Evolutionary conservation across 306 rosid species (phyloP), one percentile per base, ranked within the genome.

Genomic region (Morella rubra): DNA sequence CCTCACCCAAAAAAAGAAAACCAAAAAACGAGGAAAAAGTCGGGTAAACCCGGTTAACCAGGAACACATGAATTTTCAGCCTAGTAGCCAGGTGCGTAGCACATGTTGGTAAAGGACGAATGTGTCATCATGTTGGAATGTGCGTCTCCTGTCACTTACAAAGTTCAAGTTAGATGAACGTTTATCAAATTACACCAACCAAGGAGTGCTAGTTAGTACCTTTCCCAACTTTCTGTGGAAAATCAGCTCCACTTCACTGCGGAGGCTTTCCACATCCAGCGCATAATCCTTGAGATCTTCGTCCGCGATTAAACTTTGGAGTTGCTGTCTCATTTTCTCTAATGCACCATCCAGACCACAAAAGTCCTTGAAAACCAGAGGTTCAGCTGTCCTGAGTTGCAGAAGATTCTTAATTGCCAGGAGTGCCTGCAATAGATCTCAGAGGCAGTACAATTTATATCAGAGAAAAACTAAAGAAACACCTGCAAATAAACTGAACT

Each of bases 271-370:
- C 71, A 90, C 86, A 71, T 90, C 98, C 82, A 82, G 70, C 16
- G 79, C 93, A 80, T 88, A 90, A 76, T 92, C 96, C 78, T 80
- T 87, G 64, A 84, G 88, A 80, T 70, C 41, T 74, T 90, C 93
- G 40, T 84, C 85, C 14, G 16, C 87, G 89, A 82, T 84, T 84
- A 83, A 86, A 74, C 76, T 87, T 82, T 77, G 83, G 79, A 92
- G 87, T 66, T 69, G 80, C 75, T 72, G 77, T 84, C 69, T 89
- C 91, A 88, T 85, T 83, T 77, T 90, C 83, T 84, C 85, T 81
- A 95, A 82, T 69, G 97, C 98, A 81, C 59, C 87, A 52, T 80
- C 97, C 77, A 95, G 79, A 58, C 77, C 89, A 78, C 98, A 88
- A 47, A 82, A 80, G 44, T 92, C 91, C 73, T 80, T 83, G 53